Base-by-base conservation (phyloP, 2,329 filamentous ascomycete species). In the Aspergillus transmontanensis region DNA sequence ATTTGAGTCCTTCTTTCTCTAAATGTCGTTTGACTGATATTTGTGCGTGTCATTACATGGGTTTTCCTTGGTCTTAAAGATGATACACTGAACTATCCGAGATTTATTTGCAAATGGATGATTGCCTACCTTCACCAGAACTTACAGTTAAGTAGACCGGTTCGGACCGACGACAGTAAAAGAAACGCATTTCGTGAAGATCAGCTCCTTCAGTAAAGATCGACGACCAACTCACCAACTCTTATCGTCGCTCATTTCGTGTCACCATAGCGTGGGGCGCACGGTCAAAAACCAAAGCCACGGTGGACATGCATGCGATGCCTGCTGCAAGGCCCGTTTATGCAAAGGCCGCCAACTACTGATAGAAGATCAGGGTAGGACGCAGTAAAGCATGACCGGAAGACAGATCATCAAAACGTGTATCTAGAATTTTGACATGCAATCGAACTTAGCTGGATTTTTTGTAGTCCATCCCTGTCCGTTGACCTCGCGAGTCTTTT, bases 381-480 rank as follows among this genome's bases (percentile, higher is more conserved):
- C 69, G 69, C 65, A 66, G 64, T 63, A 69, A 66, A 66, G 60
- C 60, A 66, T 61, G 53, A 64, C 61, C 66, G 57, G 46, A 23
- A 58, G 64, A 65, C 57, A 59, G 64, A 67, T 66, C 59, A 46
- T 64, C 56, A 66, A 71, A 68, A 69, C 69, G 66, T 70, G 69
- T 71, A 69, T 68, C 69, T 71, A 72, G 68, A 73, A 69, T 67
- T 63, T 41, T 72, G 68, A 72, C 65, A 72, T 73, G 70, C 68
- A 62, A 73, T 76, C 75, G 72, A 73, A 77, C 75, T 77, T 77
- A 77, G 74, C 75, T 77, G 75, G 66, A 71, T 66, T 72, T 41
- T 11, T 67, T 70, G 65, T 71, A 62, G 59, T 66, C 64, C 64
- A 60, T 68, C 63, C 59, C 58, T 57, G 48, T 60, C 32, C 32